Percentiles rank a stretch among this genome's conserved stretches.
Conservation (phyloP, 768 basidiomycete genomes). For the Rhizopogon vinicolor region DNA sequence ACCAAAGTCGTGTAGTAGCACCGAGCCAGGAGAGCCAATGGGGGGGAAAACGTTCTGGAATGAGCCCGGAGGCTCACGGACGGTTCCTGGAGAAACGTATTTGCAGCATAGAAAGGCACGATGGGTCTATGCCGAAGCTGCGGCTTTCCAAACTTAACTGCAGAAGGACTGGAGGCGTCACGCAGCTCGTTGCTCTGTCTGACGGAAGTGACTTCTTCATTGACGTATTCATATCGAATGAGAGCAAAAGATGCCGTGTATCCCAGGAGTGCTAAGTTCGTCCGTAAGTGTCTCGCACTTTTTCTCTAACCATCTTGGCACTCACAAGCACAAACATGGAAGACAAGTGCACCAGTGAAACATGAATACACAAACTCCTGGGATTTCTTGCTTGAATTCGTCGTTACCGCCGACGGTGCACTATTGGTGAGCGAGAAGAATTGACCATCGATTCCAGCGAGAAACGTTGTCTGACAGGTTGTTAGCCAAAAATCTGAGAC, state of each 20-base stretch:
- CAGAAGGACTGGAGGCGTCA: too few relatives aligned
- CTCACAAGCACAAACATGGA: constrained; percentile 26
- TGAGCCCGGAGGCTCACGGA: background rate
- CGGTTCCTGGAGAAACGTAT: background rate
- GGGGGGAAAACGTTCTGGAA: constrained; percentile 2
- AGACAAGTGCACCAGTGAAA: constrained; percentile 25
- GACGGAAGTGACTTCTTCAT: background rate
- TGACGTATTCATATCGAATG: constrained; percentile 22
- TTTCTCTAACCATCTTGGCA: background rate
- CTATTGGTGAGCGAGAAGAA: constrained; percentile 20
- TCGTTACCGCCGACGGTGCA: constrained; percentile 15
- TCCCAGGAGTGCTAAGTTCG: constrained; percentile 18
- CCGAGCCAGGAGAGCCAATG: constrained; percentile 16
- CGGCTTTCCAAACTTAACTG: background rate
- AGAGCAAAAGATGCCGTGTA: constrained; percentile 24
- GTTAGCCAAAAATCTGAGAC: background rate
- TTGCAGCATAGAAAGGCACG: background rate
- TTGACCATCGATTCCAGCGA: constrained; percentile 21
- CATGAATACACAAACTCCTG: constrained; percentile 24
- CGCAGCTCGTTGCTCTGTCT: background rate
- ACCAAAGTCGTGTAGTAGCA: constrained; percentile 23
- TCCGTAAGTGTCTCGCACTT: background rate
- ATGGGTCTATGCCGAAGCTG: background rate
- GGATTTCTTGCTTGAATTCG: background rate
- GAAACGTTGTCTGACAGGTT: constrained; percentile 22